phyloP scores from a whole-genome alignment of 352 stramenopile genomes.

The Phytophthora pluvialis region DNA sequence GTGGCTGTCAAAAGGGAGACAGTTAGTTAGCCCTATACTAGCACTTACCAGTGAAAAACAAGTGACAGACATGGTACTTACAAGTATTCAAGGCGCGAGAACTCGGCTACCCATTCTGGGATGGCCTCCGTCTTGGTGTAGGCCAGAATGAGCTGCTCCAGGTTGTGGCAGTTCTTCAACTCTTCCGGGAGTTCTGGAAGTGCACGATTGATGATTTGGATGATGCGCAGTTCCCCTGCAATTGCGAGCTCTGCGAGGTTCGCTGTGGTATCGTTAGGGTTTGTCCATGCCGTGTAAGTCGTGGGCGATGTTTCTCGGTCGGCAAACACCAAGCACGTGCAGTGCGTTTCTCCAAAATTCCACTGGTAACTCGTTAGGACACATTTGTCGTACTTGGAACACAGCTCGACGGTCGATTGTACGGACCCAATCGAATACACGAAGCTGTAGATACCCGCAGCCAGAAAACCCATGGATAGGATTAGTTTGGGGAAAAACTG shows the following conservation, averaged over 20 bases:
- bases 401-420: slow-evolving; percentile 35
- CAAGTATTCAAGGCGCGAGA: slow-evolving; percentile 47
- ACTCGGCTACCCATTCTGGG: slow-evolving; percentile 36
- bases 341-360: slow-evolving; percentile 42
- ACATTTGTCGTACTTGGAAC: slow-evolving; percentile 39
- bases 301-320: slow-evolving; percentile 21
- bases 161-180: slow-evolving; percentile 39
- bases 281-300: slow-evolving; percentile 47
- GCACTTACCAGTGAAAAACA: neutral
- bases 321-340: slow-evolving; percentile 30
- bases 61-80: slow-evolving; percentile 17
- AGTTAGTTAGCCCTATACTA: neutral
- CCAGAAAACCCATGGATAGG: slow-evolving; percentile 42
- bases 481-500: slow-evolving; percentile 35
- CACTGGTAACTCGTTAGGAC: slow-evolving; percentile 50
- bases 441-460: slow-evolving; percentile 30
- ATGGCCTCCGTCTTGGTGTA: slow-evolving; percentile 46
- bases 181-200: slow-evolving; percentile 42
- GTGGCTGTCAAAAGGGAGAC: slow-evolving; percentile 15
- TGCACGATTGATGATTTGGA: slow-evolving; percentile 60
- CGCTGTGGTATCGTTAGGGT: slow-evolving; percentile 41
- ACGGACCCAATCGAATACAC: slow-evolving; percentile 45
- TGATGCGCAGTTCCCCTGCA: slow-evolving; percentile 45
- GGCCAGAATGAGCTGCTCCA: slow-evolving; percentile 47
- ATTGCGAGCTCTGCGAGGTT: slow-evolving; percentile 39